Percentiles rank a stretch among this genome's conserved stretches.
phyloP scores from a whole-genome alignment of 2,329 filamentous ascomycete genomes.

The Trichoderma sp. region DNA sequence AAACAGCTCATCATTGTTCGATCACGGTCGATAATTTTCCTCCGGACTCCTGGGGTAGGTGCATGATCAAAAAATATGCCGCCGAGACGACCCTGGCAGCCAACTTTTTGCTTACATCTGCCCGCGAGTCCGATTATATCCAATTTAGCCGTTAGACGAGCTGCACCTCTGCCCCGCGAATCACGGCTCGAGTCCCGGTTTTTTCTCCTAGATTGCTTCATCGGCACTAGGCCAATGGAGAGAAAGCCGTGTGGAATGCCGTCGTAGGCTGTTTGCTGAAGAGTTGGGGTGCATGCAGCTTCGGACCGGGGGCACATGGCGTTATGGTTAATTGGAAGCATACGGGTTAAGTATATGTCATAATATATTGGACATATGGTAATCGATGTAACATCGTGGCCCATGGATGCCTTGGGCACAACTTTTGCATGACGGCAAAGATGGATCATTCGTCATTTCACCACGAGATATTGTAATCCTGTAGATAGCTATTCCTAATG shows the following conservation, averaged over 20 bases:
- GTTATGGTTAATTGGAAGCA: slow-evolving; percentile 19
- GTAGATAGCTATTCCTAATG: not conserved
- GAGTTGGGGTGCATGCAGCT: not conserved
- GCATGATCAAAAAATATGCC: not conserved
- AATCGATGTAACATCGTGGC: not conserved
- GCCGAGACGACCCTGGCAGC: not conserved
- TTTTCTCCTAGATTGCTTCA: slow-evolving; percentile 5
- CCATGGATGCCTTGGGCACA: not conserved
- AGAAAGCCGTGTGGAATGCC: not conserved
- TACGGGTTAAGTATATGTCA: not conserved
- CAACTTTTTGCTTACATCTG: not conserved
- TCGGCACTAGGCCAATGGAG: slow-evolving; percentile 6
- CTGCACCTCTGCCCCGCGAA: slow-evolving; percentile 5
- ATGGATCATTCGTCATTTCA: not conserved
- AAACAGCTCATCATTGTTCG: not conserved
- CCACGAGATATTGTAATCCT: not conserved
- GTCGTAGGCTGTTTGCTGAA: not conserved
- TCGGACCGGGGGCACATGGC: not conserved
- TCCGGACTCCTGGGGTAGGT: not conserved
- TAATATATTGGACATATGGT: not conserved
- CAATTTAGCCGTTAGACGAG: slow-evolving; percentile 17
- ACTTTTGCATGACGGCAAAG: not conserved
- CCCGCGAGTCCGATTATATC: not conserved
- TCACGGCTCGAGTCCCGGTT: not conserved
- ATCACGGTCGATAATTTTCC: not conserved